These are phyloP conservation scores for Arxiozyma heterogenica DNA, from an alignment of 1,139 yeast species.

Conservation along the genomic window DNA sequence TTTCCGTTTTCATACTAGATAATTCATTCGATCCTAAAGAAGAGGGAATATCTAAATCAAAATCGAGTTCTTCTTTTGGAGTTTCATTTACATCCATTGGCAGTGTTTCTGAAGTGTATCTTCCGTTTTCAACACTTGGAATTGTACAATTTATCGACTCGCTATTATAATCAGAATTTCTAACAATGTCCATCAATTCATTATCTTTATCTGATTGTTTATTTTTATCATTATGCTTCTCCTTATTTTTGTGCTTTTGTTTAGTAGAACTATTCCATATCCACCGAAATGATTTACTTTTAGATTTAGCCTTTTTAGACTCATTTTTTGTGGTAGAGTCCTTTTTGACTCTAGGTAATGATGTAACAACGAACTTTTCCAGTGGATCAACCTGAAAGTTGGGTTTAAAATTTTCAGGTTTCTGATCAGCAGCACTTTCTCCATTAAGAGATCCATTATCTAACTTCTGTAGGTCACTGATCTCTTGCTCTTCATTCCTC, in stretches of 20 bases:
- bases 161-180: not conserved
- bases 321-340: slow-evolving; percentile 7
- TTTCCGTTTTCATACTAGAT: not conserved
- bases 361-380: slow-evolving; percentile 21
- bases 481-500: not conserved
- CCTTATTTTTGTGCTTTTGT: slow-evolving; percentile 7
- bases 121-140: not conserved
- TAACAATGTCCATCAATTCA: not conserved
- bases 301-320: slow-evolving; percentile 4
- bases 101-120: not conserved
- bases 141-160: not conserved
- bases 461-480: not conserved
- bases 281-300: slow-evolving; percentile 19
- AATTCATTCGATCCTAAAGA: not conserved
- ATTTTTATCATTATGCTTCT: not conserved
- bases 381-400: slow-evolving; percentile 26
- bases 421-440: not conserved
- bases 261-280: slow-evolving; percentile 17
- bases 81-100: not conserved
- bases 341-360: slow-evolving; percentile 20
- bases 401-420: slow-evolving; percentile 8
- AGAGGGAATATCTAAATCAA: not conserved
- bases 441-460: not conserved
- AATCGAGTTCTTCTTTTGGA: not conserved
- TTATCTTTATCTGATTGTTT: not conserved